Evolutionary conservation across 2,329 filamentous ascomycete genomes (phyloP).

Genomic region (Botrytis elliptica): DNA sequence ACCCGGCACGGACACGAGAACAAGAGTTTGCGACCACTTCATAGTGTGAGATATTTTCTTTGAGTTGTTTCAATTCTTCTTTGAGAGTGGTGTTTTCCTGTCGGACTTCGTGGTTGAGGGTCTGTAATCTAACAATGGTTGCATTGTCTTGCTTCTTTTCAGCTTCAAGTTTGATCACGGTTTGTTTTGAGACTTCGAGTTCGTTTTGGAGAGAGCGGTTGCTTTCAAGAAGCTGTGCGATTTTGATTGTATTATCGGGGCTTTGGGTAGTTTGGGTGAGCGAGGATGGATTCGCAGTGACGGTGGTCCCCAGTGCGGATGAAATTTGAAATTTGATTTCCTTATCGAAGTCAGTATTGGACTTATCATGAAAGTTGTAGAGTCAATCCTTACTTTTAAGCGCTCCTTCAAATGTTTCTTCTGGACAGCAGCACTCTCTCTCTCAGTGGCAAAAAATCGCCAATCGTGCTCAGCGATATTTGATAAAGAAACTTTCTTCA

Average conservation of each 20-base stretch:
- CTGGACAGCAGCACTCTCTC: background rate
- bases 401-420: background rate
- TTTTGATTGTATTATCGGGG: background rate
- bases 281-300: no score
- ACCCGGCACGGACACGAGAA: background rate
- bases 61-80: background rate
- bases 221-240: background rate
- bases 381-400: background rate
- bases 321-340: background rate
- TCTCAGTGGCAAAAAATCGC: background rate
- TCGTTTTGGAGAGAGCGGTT: background rate
- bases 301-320: no score
- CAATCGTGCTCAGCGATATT: background rate
- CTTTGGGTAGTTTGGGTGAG: background rate
- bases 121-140: accelerated
- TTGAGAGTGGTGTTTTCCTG: background rate
- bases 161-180: background rate
- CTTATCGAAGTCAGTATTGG: background rate
- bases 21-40: background rate
- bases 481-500: background rate
- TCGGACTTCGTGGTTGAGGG: accelerated
- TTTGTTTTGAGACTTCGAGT: background rate
- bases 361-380: background rate
- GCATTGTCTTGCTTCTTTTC: background rate
- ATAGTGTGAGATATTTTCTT: background rate